These are phyloP conservation scores for Tephrocybe rancida DNA, from an alignment of 768 basidiomycete genomes.

Conservation along the genomic window DNA sequence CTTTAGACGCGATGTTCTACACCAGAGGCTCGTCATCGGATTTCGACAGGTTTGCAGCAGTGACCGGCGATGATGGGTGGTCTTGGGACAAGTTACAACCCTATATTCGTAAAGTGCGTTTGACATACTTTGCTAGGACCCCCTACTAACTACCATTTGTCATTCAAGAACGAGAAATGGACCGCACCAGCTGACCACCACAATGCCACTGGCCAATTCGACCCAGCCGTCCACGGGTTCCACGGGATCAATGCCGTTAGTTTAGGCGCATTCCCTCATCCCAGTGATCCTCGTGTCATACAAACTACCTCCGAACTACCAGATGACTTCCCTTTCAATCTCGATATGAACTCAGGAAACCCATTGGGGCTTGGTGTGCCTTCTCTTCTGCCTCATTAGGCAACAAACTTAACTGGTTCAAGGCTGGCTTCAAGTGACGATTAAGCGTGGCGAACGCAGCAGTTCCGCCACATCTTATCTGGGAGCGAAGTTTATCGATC, in stretches of 20 bases:
- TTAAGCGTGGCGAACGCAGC: conserved; percentile 16
- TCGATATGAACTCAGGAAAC: conserved; percentile 44
- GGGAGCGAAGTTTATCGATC: conserved; percentile 19
- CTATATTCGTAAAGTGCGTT: conserved; percentile 5
- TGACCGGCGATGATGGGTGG: conserved; percentile 30
- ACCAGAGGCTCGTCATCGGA: conserved; percentile 27
- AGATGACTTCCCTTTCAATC: conserved; percentile 39
- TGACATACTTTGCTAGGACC: background rate
- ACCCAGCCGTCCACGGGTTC: conserved; percentile 30
- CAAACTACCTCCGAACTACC: conserved; percentile 34
- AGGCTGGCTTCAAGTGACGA: conserved; percentile 18
- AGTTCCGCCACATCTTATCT: conserved; percentile 23
- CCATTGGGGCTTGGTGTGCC: conserved; percentile 41
- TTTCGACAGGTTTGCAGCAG: conserved; percentile 24
- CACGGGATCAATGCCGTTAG: conserved; percentile 29
- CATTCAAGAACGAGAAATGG: conserved; percentile 28
- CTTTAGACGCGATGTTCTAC: conserved; percentile 24
- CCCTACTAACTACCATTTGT: background rate
- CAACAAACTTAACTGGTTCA: background rate
- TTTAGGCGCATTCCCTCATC: conserved; percentile 21
- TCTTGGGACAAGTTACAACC: conserved; percentile 25
- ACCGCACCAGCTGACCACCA: conserved; percentile 28
- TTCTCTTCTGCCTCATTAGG: background rate
- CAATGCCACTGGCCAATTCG: conserved; percentile 31
- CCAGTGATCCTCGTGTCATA: conserved; percentile 35